Evolutionary conservation across 1,284 basidiomycete genomes (phyloP).

Genomic region (Ceratobasidium theobromae): DNA sequence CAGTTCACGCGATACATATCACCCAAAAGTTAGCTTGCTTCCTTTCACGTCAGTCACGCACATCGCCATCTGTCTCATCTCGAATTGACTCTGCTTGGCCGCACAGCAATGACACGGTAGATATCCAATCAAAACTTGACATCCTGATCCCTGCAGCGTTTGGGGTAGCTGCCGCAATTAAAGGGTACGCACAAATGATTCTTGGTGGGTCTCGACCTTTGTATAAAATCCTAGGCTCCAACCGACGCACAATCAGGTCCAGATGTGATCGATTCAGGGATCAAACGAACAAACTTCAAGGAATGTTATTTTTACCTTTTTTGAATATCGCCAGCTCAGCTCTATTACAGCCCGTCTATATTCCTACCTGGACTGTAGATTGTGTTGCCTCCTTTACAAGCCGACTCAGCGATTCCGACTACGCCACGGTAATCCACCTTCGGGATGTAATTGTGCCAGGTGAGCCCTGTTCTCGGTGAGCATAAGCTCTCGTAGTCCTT

Average conservation of each 20-base stretch:
- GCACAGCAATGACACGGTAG: conserved; percentile 7
- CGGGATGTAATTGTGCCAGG: conserved; percentile 14
- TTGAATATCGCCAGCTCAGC: conserved; percentile 41
- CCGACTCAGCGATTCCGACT: background rate
- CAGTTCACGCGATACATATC: conserved; percentile 2
- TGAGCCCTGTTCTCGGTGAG: conserved; percentile 4
- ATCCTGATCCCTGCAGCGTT: conserved; percentile 20
- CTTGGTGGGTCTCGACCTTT: background rate
- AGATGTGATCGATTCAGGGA: conserved; percentile 42
- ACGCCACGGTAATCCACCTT: background rate
- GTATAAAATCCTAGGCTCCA: conserved; percentile 36
- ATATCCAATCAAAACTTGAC: conserved; percentile 4
- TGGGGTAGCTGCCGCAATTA: background rate
- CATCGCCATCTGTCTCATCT: background rate
- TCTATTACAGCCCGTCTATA: conserved; percentile 53
- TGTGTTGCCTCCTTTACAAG: conserved; percentile 7
- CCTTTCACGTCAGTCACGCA: conserved; percentile 22
- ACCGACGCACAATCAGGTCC: conserved; percentile 44
- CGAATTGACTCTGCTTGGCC: background rate
- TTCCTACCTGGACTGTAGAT: conserved; percentile 62
- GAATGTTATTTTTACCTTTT: conserved; percentile 40
- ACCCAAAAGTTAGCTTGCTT: conserved; percentile 25
- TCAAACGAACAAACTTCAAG: conserved; percentile 38
- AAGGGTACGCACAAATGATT: conserved; percentile 6
- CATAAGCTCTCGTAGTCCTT: background rate